Conservation (phyloP, 164 flowering plant species). For the Chloranthus sessilifolius region DNA sequence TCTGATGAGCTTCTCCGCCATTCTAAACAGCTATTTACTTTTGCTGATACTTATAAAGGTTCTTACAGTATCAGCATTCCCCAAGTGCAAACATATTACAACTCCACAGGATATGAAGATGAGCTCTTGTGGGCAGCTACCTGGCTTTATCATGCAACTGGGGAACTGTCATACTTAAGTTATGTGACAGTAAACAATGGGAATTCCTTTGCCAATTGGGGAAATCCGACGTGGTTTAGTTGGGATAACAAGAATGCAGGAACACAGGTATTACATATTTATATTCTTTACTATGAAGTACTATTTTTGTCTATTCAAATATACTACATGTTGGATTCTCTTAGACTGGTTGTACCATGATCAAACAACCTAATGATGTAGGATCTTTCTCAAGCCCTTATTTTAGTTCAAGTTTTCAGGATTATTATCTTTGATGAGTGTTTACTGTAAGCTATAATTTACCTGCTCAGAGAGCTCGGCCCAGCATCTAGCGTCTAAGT, state of each 20-base stretch:
- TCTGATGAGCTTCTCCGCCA: constrained; percentile 69
- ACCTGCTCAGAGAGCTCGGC: too few relatives aligned
- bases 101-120: constrained; percentile 85
- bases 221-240: constrained; percentile 86
- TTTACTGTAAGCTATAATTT: not conserved
- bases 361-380: not conserved
- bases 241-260: constrained; percentile 96
- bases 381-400: not conserved
- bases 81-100: constrained; percentile 56
- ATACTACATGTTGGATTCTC: not conserved
- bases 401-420: not conserved
- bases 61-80: constrained; percentile 70
- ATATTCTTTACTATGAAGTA: not conserved
- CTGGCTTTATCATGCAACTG: constrained; percentile 95
- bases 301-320: not conserved
- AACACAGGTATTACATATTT: constrained; percentile 74
- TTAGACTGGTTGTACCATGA: not conserved
- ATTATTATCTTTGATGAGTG: not conserved
- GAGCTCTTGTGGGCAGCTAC: constrained; percentile 97
- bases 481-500: too few relatives aligned
- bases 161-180: constrained; percentile 51
- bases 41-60: constrained; percentile 62
- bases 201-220: constrained; percentile 54
- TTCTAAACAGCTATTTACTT: constrained; percentile 61
- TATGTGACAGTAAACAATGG: constrained; percentile 63